phyloP scores from a whole-genome alignment of 345 rosid species.

The Euphorbia tirucalli region DNA sequence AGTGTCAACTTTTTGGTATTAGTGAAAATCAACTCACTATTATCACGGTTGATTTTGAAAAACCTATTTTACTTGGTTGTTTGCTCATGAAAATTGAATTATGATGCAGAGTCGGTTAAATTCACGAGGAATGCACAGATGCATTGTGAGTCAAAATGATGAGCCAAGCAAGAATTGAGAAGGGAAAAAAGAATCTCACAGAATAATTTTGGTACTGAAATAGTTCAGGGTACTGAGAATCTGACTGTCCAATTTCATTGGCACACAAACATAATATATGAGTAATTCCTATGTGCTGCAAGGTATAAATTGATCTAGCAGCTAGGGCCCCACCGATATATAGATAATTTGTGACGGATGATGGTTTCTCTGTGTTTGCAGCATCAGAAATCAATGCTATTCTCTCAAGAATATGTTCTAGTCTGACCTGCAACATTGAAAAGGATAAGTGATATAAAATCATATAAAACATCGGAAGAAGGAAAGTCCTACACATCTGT shows the following conservation, averaged over 20 bases:
- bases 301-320: slow-evolving; percentile 79
- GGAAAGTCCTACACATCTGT: background rate
- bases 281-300: slow-evolving; percentile 75
- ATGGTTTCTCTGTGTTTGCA: slow-evolving; percentile 93
- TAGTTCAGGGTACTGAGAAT: slow-evolving; percentile 76
- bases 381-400: slow-evolving; percentile 90
- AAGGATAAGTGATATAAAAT: background rate
- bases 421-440: slow-evolving; percentile 64
- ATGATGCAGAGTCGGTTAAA: slow-evolving; percentile 3
- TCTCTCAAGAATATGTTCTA: slow-evolving; percentile 97
- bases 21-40: background rate
- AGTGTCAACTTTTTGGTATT: too few species aligned
- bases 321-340: slow-evolving; percentile 94
- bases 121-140: slow-evolving; percentile 9
- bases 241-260: slow-evolving; percentile 96
- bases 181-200: slow-evolving; percentile 43
- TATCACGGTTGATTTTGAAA: background rate
- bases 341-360: slow-evolving; percentile 60
- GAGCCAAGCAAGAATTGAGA: slow-evolving; percentile 2
- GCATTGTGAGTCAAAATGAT: background rate
- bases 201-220: slow-evolving; percentile 82
- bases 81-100: background rate
- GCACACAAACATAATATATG: slow-evolving; percentile 89
- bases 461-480: background rate
- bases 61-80: background rate